phyloP scores from a whole-genome alignment of 306 rosid species.

The Quercus cerris region DNA sequence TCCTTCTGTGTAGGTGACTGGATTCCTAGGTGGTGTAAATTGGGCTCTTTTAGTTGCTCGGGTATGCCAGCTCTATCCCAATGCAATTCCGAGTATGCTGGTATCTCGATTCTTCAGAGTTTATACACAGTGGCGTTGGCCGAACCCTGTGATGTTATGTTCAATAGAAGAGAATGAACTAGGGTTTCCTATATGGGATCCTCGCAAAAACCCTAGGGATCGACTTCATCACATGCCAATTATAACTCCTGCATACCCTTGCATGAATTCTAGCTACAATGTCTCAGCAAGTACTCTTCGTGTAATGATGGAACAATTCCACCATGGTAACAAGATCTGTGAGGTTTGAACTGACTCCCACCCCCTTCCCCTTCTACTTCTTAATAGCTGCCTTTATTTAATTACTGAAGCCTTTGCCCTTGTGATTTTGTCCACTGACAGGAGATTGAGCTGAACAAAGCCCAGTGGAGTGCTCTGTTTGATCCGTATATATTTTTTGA shows the following conservation, averaged over 20 bases:
- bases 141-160: slow-evolving; percentile 96
- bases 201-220: slow-evolving; percentile 85
- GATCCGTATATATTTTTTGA: slow-evolving; percentile 80
- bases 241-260: slow-evolving; percentile 98
- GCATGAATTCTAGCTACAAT: slow-evolving; percentile 99
- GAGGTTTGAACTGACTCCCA: slow-evolving; percentile 48
- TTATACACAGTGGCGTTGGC: slow-evolving; percentile 99
- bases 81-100: slow-evolving; percentile 96
- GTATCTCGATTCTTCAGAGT: slow-evolving; percentile 97
- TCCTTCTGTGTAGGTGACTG: slow-evolving; percentile 68
- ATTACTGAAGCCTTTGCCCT: slow-evolving; percentile 1
- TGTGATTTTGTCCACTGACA: slow-evolving; percentile 36
- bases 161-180: slow-evolving; percentile 87
- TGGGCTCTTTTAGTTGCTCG: slow-evolving; percentile 98
- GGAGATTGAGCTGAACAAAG: slow-evolving; percentile 87
- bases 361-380: not conserved
- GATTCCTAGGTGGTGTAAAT: slow-evolving; percentile 98
- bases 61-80: slow-evolving; percentile 95
- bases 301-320: slow-evolving; percentile 92
- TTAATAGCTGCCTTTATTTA: not conserved
- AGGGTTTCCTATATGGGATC: slow-evolving; percentile 91
- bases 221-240: slow-evolving; percentile 92
- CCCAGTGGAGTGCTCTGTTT: slow-evolving; percentile 87
- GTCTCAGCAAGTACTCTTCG: slow-evolving; percentile 96
- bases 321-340: slow-evolving; percentile 70